Evolutionary conservation across 495 filamentous ascomycete genomes (phyloP), one percentile per base, ranked within the genome.

Genomic region (Aspergillus mulundensis): DNA sequence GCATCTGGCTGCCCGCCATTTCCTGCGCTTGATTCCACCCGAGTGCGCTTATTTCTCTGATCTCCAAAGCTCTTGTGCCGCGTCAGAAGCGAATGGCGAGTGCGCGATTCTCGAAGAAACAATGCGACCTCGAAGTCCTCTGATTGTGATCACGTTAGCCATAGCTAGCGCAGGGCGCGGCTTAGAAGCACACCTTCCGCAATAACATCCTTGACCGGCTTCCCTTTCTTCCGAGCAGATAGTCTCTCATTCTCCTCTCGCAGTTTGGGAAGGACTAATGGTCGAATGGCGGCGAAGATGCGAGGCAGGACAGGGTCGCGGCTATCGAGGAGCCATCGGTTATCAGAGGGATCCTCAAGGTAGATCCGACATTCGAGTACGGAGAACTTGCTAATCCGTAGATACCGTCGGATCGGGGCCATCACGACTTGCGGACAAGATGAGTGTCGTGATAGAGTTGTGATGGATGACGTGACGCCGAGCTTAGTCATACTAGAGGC

Each of bases 361-460:
- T 96, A 98, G 62, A 98, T 93, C 39, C 93, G 90, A 47, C 87
- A 88, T 79, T 98, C 94, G 44, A 98, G 81, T 53, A 96, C 91
- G 16, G 94, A 95, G 70, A 88, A 88, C 66, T 91, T 88, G 56
- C 85, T 88, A 55, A 94, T 92, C 44, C 89, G 80, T 51, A 94
- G 82, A 61, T 94, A 94, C 59, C 89, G 82, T 34, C 89, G 85
- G 42, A 91, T 87, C 10, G 89, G 90, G 30, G 89, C 84, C 90
- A 94, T 95, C 15, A 39, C 36, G 1, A 50, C 24, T 8, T 19
- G 18, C 21, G 28, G 36, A 39, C 25, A 8, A 28, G 25, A 28
- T 28, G 8, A 28, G 25, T n/a, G 28, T 30, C 28, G 28, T 30
- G 28, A 30, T 30, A 30, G 28, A 36, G 8, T 36, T 3, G 32